Conservation (phyloP, 2,329 filamentous ascomycete genomes). For the Neofusicoccum laricinum region DNA sequence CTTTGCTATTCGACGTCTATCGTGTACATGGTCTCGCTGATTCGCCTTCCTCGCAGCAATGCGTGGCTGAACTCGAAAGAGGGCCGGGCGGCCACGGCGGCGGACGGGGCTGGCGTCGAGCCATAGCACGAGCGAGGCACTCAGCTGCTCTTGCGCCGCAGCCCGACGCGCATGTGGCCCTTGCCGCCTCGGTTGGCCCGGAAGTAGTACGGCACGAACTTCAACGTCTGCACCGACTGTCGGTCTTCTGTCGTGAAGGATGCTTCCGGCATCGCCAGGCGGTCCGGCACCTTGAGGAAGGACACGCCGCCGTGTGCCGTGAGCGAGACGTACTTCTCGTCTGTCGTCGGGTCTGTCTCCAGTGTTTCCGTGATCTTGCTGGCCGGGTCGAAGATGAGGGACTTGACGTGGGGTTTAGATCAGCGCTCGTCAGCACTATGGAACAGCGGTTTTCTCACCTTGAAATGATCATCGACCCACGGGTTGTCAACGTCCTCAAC, state of each 20-base stretch:
- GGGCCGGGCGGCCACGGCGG: slow-evolving; percentile 49
- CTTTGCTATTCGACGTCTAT: neutral
- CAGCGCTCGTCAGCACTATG: slow-evolving; percentile 21
- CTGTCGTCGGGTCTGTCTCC: neutral
- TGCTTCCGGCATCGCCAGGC: neutral
- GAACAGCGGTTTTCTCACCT: slow-evolving; percentile 19
- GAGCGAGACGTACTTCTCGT: neutral
- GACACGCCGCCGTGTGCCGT: slow-evolving; percentile 8
- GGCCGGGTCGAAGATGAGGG: slow-evolving; percentile 7
- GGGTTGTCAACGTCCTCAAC: slow-evolving; percentile 58
- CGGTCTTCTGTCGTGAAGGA: neutral
- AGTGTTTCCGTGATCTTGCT: neutral
- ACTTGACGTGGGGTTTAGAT: neutral
- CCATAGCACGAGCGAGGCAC: no score
- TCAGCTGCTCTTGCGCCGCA: slow-evolving; percentile 11
- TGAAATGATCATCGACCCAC: slow-evolving; percentile 58
- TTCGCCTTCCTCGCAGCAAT: slow-evolving; percentile 54
- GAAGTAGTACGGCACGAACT: slow-evolving; percentile 56
- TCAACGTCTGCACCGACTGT: slow-evolving; percentile 32
- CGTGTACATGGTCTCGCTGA: neutral
- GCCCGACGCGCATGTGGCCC: slow-evolving; percentile 53
- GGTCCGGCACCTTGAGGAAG: slow-evolving; percentile 18
- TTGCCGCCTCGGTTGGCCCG: slow-evolving; percentile 54
- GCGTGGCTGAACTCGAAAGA: slow-evolving; percentile 78
- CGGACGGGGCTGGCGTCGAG: slow-evolving; percentile 32